Base-by-base conservation (phyloP, 345 rosid species). In the Euphorbia peplus region DNA sequence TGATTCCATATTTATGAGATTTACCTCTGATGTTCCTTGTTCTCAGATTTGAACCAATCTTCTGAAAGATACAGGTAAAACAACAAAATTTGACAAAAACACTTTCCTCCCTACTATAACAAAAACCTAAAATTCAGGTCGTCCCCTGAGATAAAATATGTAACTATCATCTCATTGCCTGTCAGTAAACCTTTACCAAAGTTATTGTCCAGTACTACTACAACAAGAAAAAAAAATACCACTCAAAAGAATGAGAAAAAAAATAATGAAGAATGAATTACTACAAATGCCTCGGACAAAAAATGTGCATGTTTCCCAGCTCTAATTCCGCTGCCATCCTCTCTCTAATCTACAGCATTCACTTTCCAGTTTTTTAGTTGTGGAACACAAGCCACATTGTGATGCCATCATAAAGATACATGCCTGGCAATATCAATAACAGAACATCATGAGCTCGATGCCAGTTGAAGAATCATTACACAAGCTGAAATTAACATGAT, bases 261-360 rank as follows among this genome's bases (percentile, higher is more conserved):
- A 73, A 58, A 18, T 77, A 83, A 77, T 81, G 84, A 77, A 81
- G 82, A 84, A 84, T 76, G 84, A 82, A 82, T 83, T 67, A 77
- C 88, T 77, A 81, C 83, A 81, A 68, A 62, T 60, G 72, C 80
- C n/a, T 51, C 21, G 63, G 59, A 64, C 42, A 75, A 68, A 65
- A 74, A 35, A 28, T 48, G 30, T 37, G 68, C 41, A 61, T 25
- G 71, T 68, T 74, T 51, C 19, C 76, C 73, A 22, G 84, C 82
- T 44, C 50, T 52, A 50, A 75, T 69, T 75, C 55, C 50, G 71
- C 71, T 41, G 75, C 74, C 53, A 70, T 60, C 75, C 74, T 55
- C 46, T 69, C 73, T 75, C 73, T 76, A 66, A 28, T 76, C 75
- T 77, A 82, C 85, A 79, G 81, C 75, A 77, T 79, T 59, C 29